Base-by-base conservation (phyloP, 306 rosid species). In the Fagus crenata region DNA sequence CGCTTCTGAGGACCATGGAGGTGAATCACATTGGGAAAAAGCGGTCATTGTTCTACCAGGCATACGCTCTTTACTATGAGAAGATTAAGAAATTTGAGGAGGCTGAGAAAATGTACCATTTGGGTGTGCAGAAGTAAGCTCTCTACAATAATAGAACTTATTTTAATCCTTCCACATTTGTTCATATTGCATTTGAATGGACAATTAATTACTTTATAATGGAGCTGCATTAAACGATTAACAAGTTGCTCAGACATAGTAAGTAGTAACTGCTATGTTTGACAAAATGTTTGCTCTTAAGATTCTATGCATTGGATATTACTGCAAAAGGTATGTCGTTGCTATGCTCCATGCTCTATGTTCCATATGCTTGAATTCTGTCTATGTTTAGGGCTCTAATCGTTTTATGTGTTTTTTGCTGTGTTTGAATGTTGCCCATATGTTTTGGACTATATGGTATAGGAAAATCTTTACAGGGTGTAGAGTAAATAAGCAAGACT, bases 41-140 rank as follows among this genome's bases (percentile, higher is more conserved):
- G 71, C 88, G 84, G 53, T 81, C 96, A 56, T 84, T 90, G 49
- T 95, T 90, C 81, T 95, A 92, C 75, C 97, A 86, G 83, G 98
- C 98, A 39, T 84, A 84, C 75, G 91, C 91, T 80, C 81, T 88
- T 54, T 88, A 87, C 85, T 87, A 89, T 22, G 98, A 92, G 83
- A 94, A 94, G 89, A 85, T 64, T 61, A 93, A 89, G 88, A 93
- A 72, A 56, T 83, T 84, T 73, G 98, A 89, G 37, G 96, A 89
- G 74, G 96, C 93, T 76, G 98, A 93, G 76, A 91, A 82, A 68
- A 91, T 88, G 88, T 88, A 83, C 75, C 87, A 81, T 72, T 54
- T 85, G 79, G 91, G 91, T 13, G 89, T 88, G 70, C 82, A 83
- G 67, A 93, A 87, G 98, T 93, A 82, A 76, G 87, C 35, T 11